Conservation (phyloP, 2,329 filamentous ascomycete species). For the Talaromyces sp. region DNA sequence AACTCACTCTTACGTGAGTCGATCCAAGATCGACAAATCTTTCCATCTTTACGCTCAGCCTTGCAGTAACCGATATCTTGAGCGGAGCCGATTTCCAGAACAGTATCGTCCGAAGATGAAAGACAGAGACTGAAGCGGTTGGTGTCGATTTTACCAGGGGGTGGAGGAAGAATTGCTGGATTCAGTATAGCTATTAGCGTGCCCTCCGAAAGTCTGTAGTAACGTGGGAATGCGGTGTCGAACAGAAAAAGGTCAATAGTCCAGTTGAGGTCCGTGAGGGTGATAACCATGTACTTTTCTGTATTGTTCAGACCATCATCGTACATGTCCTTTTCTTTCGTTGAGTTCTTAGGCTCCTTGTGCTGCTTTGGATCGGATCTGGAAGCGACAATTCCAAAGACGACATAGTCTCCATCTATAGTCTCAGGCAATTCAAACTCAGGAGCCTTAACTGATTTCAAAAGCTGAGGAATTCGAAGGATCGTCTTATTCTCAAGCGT, state of each 20-base stretch:
- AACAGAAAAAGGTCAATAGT: constrained; percentile 92
- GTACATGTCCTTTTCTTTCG: constrained; percentile 46
- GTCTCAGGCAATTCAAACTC: constrained; percentile 71
- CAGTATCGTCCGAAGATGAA: constrained; percentile 78
- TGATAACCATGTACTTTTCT: constrained; percentile 90
- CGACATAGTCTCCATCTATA: constrained; percentile 82
- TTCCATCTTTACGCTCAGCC: constrained; percentile 77
- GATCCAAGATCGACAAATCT: constrained; percentile 77
- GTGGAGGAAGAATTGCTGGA: constrained; percentile 84
- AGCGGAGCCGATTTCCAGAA: constrained; percentile 82
- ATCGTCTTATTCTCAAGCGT: constrained; percentile 74
- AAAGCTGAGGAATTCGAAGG: constrained; percentile 73
- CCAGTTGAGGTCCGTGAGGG: constrained; percentile 82
- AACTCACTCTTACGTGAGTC: constrained; percentile 83
- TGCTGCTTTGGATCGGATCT: constrained; percentile 77
- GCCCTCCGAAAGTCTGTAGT: constrained; percentile 91
- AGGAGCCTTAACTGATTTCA: constrained; percentile 77
- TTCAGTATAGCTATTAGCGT: constrained; percentile 91
- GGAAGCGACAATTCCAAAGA: constrained; percentile 81
- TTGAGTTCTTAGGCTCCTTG: constrained; percentile 44
- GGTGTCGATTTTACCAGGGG: constrained; percentile 68
- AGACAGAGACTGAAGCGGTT: constrained; percentile 83
- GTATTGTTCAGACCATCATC: constrained; percentile 54
- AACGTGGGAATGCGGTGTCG: constrained; percentile 81
- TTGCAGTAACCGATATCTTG: constrained; percentile 89